Evolutionary conservation across 2,329 filamentous ascomycete genomes (phyloP).

Genomic region (Hypoxylon rubiginosum): DNA sequence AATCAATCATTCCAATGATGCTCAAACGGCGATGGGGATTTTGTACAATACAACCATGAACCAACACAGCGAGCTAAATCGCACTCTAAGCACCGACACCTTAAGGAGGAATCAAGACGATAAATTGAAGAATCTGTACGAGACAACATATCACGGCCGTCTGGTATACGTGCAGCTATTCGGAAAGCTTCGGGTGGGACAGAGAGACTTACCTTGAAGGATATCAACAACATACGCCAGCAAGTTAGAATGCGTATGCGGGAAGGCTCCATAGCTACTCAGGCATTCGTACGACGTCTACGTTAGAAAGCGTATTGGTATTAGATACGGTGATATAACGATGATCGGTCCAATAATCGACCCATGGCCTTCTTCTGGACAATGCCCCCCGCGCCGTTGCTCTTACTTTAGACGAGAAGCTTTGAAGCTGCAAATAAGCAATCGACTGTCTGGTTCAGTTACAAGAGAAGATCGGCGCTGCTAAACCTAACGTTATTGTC

Average conservation of each 20-base stretch:
- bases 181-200: not conserved
- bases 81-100: not conserved
- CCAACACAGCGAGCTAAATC: not conserved
- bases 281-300: not conserved
- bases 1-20: too few relatives aligned
- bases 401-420: not conserved
- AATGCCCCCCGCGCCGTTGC: not conserved
- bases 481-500: not conserved
- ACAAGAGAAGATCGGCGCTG: not conserved
- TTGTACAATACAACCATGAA: not conserved
- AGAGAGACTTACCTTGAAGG: not conserved
- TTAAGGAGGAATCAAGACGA: not conserved
- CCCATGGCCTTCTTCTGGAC: slow-evolving; percentile 1
- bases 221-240: slow-evolving; percentile 8
- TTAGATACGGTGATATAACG: not conserved
- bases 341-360: not conserved
- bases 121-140: not conserved
- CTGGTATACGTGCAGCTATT: not conserved
- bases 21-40: not conserved
- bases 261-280: not conserved
- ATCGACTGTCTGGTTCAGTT: not conserved
- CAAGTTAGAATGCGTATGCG: not conserved
- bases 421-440: not conserved
- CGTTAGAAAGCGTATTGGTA: not conserved
- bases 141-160: not conserved